Evolutionary conservation across 2,329 filamentous ascomycete genomes (phyloP), one percentile per base, ranked within the genome.

Genomic region (Sporothrix pallida): DNA sequence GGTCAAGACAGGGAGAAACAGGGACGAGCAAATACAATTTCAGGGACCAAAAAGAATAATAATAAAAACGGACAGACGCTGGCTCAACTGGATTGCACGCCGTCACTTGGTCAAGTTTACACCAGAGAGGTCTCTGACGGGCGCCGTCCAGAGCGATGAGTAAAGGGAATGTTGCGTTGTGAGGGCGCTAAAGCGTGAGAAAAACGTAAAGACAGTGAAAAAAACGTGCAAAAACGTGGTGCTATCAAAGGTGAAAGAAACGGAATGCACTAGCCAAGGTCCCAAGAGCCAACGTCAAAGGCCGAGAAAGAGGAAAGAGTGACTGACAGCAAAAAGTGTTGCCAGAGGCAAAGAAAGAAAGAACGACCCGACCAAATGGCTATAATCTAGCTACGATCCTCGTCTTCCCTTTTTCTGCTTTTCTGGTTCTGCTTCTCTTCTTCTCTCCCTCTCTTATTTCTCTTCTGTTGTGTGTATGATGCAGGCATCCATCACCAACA

Each of bases 401-500:
- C 67, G 9, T 42, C 48, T 8, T 69, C 42, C 13, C 20, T 26
- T 17, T 71, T 60, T 60, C 26, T 50, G 17, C 15, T 3, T 26
- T 46, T 50, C 23, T 10, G n/a, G 44, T 52, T 31, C 44, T 52
- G 7, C 52, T 42, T 31, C 31, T 31, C 48, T 50, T 42, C 17
- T 37, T 26, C 7, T 69, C 60, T 26, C 58, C n/a, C 44, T 54
- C 60, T 65, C n/a, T 50, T 72, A 15, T 73, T 67, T 48, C 44
- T n/a, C 48, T 67, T 26, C 46, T 72, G n/a, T 26, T 73, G 54
- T 71, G 15, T 74, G 46, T 31, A 75, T 74, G 72, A 73, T 74
- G 70, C 68, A 10, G 46, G 72, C 68, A 73, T 67, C 50, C 10
- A 50, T 26, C 65, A 74, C 37, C 56, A 63, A 46, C 67, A 60